Evolutionary conservation across 805 yeast species (phyloP).

Genomic region (Brettanomyces custersianus): DNA sequence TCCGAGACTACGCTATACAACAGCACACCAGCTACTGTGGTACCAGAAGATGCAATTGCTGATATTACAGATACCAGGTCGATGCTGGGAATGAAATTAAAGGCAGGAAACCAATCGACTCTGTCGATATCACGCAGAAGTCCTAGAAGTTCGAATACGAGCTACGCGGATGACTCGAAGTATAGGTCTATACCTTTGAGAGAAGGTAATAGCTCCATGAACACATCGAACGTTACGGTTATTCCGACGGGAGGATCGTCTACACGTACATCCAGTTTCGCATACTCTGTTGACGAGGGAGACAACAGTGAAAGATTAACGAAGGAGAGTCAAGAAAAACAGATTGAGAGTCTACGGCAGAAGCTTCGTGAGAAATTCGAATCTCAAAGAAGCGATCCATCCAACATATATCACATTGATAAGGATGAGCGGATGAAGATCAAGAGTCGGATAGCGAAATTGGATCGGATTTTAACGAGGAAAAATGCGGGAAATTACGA

Average conservation of each 20-base stretch:
- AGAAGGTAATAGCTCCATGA: neutral
- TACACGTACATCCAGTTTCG: neutral
- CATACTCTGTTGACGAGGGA: neutral
- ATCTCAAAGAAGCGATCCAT: neutral
- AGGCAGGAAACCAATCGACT: no score
- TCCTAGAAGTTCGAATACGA: neutral
- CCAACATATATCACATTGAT: constrained; percentile 16
- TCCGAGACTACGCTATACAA: neutral
- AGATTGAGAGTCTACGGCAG: neutral
- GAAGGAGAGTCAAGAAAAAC: neutral
- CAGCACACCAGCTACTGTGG: neutral
- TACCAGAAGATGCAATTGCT: neutral
- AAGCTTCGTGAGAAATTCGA: neutral
- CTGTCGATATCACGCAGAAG: neutral
- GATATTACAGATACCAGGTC: neutral
- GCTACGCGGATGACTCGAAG: neutral
- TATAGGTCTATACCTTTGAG: constrained; percentile 1
- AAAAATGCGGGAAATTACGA: neutral
- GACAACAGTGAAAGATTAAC: neutral
- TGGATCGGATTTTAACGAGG: constrained; percentile 18
- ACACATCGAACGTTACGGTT: neutral
- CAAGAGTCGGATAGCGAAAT: constrained; percentile 17
- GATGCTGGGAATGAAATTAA: no score
- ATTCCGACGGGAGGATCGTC: neutral
- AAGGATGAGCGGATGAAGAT: constrained; percentile 17